A percentile compares a stretch with the other conserved stretches of the same genome.
phyloP scores from a whole-genome alignment of 2,329 filamentous ascomycete genomes.

The Tolypocladium tropicale region DNA sequence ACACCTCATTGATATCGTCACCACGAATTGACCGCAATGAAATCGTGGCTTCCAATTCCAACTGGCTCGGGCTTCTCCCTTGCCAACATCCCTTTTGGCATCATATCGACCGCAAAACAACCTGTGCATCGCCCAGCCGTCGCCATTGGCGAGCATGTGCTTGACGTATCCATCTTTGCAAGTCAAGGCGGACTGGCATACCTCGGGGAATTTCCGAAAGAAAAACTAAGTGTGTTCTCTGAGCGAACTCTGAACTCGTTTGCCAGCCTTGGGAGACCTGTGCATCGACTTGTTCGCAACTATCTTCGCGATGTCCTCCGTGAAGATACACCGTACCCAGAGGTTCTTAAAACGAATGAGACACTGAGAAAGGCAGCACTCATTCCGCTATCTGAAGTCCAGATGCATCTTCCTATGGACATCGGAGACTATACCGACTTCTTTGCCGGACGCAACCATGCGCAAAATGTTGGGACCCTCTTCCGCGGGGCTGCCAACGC shows the following conservation, averaged over 20 bases:
- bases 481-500: constrained; percentile 67
- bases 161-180: constrained; percentile 59
- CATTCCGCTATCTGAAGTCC: constrained; percentile 34
- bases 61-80: constrained; percentile 48
- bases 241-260: constrained; percentile 20
- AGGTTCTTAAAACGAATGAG: constrained; percentile 24
- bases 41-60: constrained; percentile 16
- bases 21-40: constrained; percentile 1
- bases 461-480: constrained; percentile 57
- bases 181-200: constrained; percentile 26
- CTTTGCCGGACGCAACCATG: constrained; percentile 71
- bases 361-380: constrained; percentile 17
- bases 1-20: not conserved
- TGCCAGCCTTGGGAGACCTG: constrained; percentile 49
- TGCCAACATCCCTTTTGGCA: constrained; percentile 74
- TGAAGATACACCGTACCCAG: constrained; percentile 37
- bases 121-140: constrained; percentile 52
- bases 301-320: constrained; percentile 53
- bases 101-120: constrained; percentile 56
- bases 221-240: constrained; percentile 13
- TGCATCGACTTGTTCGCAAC: constrained; percentile 58
- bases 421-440: constrained; percentile 84
- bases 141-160: constrained; percentile 61
- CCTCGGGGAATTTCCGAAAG: not conserved
- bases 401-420: constrained; percentile 60